A percentile compares a stretch with the other conserved stretches of the same genome.
Conservation (phyloP, 192 early-diverging fungal genomes). For the Dispira simplex region DNA sequence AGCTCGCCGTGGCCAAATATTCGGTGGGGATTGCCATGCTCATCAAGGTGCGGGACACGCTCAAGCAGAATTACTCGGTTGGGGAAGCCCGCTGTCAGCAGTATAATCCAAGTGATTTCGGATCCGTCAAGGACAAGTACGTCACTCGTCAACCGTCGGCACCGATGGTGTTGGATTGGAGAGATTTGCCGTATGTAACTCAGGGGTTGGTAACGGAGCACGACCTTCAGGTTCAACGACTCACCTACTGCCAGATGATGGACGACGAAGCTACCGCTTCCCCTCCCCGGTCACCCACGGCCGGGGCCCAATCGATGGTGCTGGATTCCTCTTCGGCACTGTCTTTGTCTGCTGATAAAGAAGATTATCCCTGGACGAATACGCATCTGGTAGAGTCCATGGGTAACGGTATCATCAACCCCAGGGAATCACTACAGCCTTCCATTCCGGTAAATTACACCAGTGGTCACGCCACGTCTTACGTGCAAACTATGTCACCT, state of each 20-base stretch:
- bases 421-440: too few species aligned
- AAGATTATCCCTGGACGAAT: too few species aligned
- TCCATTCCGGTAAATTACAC: too few species aligned
- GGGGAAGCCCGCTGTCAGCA: constrained; percentile 30
- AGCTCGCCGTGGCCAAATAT: constrained; percentile 21
- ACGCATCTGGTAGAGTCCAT: too few species aligned
- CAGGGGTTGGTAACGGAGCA: constrained; percentile 12
- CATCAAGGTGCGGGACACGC: constrained; percentile 40
- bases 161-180: constrained; percentile 19
- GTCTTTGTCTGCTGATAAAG: too few species aligned
- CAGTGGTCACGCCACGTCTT: too few species aligned
- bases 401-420: too few species aligned
- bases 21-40: constrained; percentile 46
- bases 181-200: constrained; percentile 20
- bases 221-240: constrained; percentile 17
- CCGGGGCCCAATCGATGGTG: too few species aligned
- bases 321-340: too few species aligned
- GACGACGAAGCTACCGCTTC: background rate
- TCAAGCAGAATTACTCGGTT: constrained; percentile 39
- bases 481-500: too few species aligned
- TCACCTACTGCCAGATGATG: background rate
- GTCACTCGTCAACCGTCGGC: constrained; percentile 26
- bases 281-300: too few species aligned
- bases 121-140: constrained; percentile 36
- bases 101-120: constrained; percentile 30